phyloP scores from a whole-genome alignment of 352 stramenopile genomes.

The Chrysophaeum taylorii region DNA sequence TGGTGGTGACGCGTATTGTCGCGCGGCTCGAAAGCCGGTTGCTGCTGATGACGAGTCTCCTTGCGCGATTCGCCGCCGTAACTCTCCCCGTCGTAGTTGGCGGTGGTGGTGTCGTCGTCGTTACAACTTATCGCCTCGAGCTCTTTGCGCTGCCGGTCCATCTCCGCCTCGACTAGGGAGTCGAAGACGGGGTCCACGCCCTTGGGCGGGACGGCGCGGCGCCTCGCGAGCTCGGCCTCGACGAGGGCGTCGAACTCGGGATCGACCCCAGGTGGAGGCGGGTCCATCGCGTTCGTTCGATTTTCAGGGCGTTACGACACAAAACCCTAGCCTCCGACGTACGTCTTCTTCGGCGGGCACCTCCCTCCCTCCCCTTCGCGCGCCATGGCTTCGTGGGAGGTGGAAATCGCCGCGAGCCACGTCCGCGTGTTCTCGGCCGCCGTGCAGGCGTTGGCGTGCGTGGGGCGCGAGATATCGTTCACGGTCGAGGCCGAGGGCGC shows the following conservation, averaged over 20 bases:
- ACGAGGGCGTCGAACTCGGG: constrained; percentile 3
- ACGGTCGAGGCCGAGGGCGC: not conserved
- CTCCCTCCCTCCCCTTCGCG: no score
- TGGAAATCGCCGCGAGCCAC: not conserved
- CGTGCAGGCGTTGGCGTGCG: not conserved
- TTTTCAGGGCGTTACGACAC: not conserved
- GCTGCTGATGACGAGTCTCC: no score
- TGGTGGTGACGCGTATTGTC: not conserved
- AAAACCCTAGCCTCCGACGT: no score
- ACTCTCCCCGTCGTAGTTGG: no score
- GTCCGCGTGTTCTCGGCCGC: not conserved
- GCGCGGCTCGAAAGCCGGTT: no score
- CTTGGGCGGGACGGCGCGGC: not conserved
- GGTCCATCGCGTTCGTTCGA: not conserved
- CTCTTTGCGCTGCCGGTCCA: not conserved
- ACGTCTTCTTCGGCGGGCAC: no score
- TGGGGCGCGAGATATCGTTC: not conserved
- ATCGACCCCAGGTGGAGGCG: constrained; percentile 2
- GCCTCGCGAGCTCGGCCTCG: not conserved
- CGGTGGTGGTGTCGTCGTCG: no score
- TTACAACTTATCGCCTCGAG: no score
- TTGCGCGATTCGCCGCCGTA: no score
- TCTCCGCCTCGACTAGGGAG: not conserved
- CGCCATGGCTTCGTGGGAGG: not conserved
- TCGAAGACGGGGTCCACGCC: constrained; percentile 3